Evolutionary conservation across 139 green algal genomes (phyloP).

Genomic region (Micractinium sp.): DNA sequence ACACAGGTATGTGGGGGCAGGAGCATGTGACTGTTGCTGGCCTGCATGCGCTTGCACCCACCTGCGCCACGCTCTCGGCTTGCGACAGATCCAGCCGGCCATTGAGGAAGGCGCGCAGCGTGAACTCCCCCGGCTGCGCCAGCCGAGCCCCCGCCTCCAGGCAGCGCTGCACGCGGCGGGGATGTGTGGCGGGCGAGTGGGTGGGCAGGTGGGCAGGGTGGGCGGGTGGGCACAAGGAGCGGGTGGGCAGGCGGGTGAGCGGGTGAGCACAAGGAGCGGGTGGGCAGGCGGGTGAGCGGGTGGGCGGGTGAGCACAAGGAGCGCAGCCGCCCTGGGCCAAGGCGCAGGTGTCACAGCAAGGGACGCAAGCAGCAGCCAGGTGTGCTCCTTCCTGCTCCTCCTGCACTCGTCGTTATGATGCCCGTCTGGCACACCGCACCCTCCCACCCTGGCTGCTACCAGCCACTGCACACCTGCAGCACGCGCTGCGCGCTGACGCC

Average conservation of each 20-base stretch:
- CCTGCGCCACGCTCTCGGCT: constrained; percentile 86
- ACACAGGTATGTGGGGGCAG: no score
- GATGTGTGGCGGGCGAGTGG: no score
- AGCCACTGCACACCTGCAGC: constrained; percentile 51
- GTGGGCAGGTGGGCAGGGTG: no score
- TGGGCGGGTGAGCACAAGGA: no score
- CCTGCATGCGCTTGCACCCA: background rate
- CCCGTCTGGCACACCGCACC: background rate
- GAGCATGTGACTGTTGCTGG: background rate
- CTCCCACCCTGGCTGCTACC: background rate
- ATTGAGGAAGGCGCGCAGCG: constrained; percentile 96
- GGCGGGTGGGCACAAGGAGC: no score
- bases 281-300: no score
- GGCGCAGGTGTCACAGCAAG: no score
- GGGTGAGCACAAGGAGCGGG: no score
- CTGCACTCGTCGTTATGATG: background rate
- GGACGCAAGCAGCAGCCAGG: background rate
- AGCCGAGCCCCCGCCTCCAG: constrained; percentile 80
- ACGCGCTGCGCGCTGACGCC: constrained; percentile 81
- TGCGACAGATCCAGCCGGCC: constrained; percentile 91
- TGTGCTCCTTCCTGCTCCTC: no score
- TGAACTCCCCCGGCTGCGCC: constrained; percentile 94
- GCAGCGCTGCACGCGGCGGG: constrained; percentile 36
- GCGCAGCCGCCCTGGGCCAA: no score
- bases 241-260: no score